Evolutionary conservation across 78 protist genomes (phyloP).

Genomic region (Planoprotostelium fungivorum): DNA sequence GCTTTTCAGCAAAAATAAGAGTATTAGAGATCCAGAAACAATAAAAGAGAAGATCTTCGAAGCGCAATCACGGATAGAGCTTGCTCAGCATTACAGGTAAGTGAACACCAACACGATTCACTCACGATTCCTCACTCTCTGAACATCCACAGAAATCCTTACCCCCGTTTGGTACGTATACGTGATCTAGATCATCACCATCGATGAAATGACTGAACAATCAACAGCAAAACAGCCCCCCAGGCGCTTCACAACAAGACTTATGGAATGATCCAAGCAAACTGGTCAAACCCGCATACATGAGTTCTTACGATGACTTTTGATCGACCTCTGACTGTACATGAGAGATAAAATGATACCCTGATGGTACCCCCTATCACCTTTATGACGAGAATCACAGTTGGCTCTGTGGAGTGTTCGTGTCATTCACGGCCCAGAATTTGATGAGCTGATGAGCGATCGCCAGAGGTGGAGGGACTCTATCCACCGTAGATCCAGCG

Average conservation of each 20-base stretch:
- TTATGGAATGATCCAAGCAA: background rate
- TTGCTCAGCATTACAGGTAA: background rate
- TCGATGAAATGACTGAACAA: background rate
- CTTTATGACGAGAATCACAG: too few species aligned
- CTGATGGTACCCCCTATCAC: too few species aligned
- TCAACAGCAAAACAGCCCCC: background rate
- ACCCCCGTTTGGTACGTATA: background rate
- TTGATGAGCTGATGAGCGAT: background rate
- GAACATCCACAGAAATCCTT: background rate
- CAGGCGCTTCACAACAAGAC: background rate
- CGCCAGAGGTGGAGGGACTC: background rate
- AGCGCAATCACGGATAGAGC: background rate
- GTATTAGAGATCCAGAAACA: background rate
- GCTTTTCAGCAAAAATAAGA: background rate
- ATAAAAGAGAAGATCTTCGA: background rate
- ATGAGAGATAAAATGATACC: too few species aligned
- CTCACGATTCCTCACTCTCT: too few species aligned
- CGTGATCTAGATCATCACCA: background rate
- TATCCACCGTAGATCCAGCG: background rate
- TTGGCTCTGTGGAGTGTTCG: too few species aligned
- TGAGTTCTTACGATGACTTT: background rate
- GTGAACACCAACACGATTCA: too few species aligned
- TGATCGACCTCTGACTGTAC: too few species aligned
- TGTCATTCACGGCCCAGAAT: background rate
- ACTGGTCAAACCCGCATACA: background rate